These are phyloP conservation scores for Globisporangium uncinulatum DNA, from an alignment of 352 stramenopile species.

Conservation along the genomic window DNA sequence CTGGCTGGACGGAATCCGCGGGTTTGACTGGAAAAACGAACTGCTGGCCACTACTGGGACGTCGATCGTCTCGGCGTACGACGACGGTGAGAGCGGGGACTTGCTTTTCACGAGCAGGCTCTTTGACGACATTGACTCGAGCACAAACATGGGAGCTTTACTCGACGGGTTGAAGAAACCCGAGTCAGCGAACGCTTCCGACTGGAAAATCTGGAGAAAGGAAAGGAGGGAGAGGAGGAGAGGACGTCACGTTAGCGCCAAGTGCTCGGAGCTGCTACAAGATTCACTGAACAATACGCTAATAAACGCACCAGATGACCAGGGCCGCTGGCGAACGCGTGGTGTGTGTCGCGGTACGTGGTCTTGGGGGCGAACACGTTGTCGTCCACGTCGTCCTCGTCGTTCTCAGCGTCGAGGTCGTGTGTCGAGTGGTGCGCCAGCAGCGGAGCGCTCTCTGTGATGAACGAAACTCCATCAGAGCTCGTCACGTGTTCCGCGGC, in stretches of 20 bases:
- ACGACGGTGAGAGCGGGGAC: constrained; percentile 47
- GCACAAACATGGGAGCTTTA: constrained; percentile 19
- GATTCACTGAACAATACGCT: too few species aligned
- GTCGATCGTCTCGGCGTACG: constrained; percentile 26
- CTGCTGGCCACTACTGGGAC: constrained; percentile 31
- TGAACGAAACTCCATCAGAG: constrained; percentile 14
- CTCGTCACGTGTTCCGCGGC: constrained; percentile 20
- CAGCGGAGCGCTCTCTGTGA: background rate
- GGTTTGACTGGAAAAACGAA: constrained; percentile 44
- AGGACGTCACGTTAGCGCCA: background rate
- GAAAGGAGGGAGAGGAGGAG: background rate
- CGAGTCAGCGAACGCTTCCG: constrained; percentile 10
- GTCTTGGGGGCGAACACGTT: constrained; percentile 16
- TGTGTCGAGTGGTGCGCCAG: background rate
- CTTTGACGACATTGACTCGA: constrained; percentile 4
- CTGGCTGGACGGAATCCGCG: constrained; percentile 37
- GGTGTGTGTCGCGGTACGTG: constrained; percentile 36
- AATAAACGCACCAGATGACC: constrained; percentile 11
- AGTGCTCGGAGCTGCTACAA: too few species aligned
- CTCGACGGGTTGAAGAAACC: constrained; percentile 7
- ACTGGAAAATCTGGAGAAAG: constrained; percentile 12
- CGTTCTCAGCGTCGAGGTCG: constrained; percentile 1
- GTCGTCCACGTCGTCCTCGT: constrained; percentile 9
- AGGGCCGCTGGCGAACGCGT: constrained; percentile 32
- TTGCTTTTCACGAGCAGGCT: constrained; percentile 1